Evolutionary conservation across 208 protist genomes (phyloP), one percentile per base, ranked within the genome.

Genomic region (Crithidia acanthocephali): DNA sequence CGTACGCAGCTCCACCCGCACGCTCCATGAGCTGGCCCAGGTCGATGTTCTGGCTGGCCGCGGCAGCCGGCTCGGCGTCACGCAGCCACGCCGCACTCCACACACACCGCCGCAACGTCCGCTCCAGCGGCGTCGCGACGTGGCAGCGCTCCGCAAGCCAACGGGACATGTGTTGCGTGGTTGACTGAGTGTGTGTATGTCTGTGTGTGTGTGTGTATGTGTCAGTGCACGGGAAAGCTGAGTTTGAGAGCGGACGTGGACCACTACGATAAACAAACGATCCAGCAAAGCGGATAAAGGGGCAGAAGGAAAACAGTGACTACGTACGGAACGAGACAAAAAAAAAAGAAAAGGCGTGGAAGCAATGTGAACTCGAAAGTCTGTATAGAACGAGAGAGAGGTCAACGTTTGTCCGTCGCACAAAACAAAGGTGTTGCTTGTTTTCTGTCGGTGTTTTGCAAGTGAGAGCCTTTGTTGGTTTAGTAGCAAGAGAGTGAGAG

Each of bases 1-100:
- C 57, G 65, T 88, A 94, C 0, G 85, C 82, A 1, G 88, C 91
- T 18, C 32, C 62, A 22, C 86, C 91, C 1, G 88, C 91, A 1
- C 77, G 72, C 61, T 85, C 80, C 91, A 95, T 95, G 32, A 95
- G 76, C 23, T 79, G 56, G 25, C 80, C 80, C 20, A 95, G 83
- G 22, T 74, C 74, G 18, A 93, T 84, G 45, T 74, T 66, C 30
- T 81, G 67, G 18, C 74, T 88, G 7, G 75, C 61, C 0, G 91
- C 91, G 8, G 83, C 84, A 23, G 74, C 82, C 6, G 83, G 83
- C 70, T 95, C 88, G 3, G 84, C 83, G 23, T 83, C 64, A 0
- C 86, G 85, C 35, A 95, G 81, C 88, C 91, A 95, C 13, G 68
- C 72, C 1, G 91, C 84, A 9, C 72, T 80, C 88, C 91, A 95